Evolutionary conservation across 495 filamentous ascomycete species (phyloP).

Genomic region (Neurospora pannonica): DNA sequence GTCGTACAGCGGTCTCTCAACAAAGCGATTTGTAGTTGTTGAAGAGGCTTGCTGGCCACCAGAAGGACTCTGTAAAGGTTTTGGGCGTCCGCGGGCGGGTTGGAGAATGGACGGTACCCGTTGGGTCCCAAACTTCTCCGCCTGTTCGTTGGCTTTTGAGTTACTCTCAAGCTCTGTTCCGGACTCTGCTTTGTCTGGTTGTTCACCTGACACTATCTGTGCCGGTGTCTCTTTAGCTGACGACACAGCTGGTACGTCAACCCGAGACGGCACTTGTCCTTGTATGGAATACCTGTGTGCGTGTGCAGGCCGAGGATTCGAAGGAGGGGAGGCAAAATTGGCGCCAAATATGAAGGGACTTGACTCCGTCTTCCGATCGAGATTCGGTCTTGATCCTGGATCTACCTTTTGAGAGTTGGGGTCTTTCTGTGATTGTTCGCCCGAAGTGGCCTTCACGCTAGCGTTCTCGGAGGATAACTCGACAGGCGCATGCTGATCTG

Average conservation of each 20-base stretch:
- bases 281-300: background rate
- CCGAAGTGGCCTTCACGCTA: conserved; percentile 6
- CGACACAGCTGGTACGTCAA: conserved; percentile 7
- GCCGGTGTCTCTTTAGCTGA: conserved; percentile 4
- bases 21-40: conserved; percentile 1
- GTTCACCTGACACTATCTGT: background rate
- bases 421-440: background rate
- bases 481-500: conserved; percentile 15
- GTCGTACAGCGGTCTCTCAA: conserved; percentile 12
- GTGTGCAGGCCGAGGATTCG: background rate
- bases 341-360: background rate
- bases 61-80: conserved; percentile 3
- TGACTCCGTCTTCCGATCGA: background rate
- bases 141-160: background rate
- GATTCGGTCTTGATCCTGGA: background rate
- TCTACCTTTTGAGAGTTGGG: background rate
- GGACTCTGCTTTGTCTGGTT: conserved; percentile 4
- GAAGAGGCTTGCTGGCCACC: conserved; percentile 6
- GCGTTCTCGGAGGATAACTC: conserved; percentile 15
- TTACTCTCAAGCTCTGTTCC: background rate
- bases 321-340: background rate
- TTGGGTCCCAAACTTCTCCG: conserved; percentile 1
- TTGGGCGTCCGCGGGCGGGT: conserved; percentile 23
- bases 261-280: background rate
- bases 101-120: conserved; percentile 26